phyloP scores from a whole-genome alignment of 2,329 filamentous ascomycete genomes.

The Cercospora sojina region DNA sequence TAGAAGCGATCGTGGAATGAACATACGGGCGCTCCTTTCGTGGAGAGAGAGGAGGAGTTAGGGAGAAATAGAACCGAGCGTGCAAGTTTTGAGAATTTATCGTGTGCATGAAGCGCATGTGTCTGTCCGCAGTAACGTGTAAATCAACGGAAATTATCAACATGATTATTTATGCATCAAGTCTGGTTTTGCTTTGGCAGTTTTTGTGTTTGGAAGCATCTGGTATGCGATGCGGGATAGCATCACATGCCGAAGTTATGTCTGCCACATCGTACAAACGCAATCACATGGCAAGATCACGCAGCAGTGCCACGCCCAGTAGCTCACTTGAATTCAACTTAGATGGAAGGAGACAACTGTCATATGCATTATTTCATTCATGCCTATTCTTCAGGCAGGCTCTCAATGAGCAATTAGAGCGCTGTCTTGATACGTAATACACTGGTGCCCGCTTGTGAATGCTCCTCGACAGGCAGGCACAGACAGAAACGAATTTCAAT shows the following conservation, averaged over 20 bases:
- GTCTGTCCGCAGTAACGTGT: background rate
- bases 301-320: background rate
- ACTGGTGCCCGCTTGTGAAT: background rate
- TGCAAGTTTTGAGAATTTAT: background rate
- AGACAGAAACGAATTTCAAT: conserved; percentile 10
- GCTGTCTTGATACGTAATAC: conserved; percentile 10
- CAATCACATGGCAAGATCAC: background rate
- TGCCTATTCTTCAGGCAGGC: conserved; percentile 1
- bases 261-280: background rate
- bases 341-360: background rate
- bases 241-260: background rate
- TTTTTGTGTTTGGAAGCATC: background rate
- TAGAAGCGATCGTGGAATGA: background rate
- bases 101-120: background rate
- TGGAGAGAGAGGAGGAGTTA: background rate
- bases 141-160: background rate
- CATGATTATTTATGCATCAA: background rate
- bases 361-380: conserved; percentile 9
- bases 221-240: background rate
- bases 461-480: background rate
- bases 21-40: background rate
- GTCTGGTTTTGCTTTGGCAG: background rate
- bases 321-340: background rate
- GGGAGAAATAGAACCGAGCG: conserved; percentile 2
- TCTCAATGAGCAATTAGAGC: background rate